Evolutionary conservation across 257 asterid genomes (phyloP), one percentile per base, ranked within the genome.

Genomic region (Cynanchum wilfordii): DNA sequence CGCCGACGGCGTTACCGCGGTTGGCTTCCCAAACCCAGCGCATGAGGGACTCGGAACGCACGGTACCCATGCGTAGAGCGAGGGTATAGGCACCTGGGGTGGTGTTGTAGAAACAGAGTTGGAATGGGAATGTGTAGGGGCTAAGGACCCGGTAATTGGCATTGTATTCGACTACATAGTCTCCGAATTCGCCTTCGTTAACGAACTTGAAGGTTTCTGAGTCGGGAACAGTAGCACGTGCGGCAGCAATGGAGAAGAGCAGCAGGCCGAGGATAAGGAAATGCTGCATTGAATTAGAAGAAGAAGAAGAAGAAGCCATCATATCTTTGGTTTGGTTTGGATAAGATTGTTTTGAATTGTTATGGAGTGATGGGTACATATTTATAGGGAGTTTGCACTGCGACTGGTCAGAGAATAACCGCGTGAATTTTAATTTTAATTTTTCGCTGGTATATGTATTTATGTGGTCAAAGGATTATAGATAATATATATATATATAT

Each of bases 21-120:
- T 84, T 84, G 17, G 81, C 84, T 9, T 81, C 86, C 86, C 86
- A 84, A 16, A 84, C 86, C 86, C n/a, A n/a, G n/a, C 76, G 73
- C 54, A 60, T 56, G 3, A 51, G 50, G 1, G 72, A 57, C 2
- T 68, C 79, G 0, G 80, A 68, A 6, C 73, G 72, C 9, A 25
- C 24, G 0, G 78, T 54, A 5, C 84, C 86, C 68, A 73, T 64
- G 1, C 81, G 75, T 27, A 82, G 40, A 1, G 84, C 83, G 27
- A 82, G 49, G 3, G 75, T 72, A 50, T 79, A 82, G 29, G 79
- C 83, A 44, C 63, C n/a, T 0, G 86, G 84, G 0, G 86, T 84
- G 36, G 81, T 79, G 74, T 84, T 79, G 72, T 84, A 79, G 76
- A 81, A 84, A 27, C 77, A 71, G 0, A 84, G 51, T 12, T 70